phyloP scores from a whole-genome alignment of 2,329 filamentous ascomycete species.

The Sarocladiaceae sp. region DNA sequence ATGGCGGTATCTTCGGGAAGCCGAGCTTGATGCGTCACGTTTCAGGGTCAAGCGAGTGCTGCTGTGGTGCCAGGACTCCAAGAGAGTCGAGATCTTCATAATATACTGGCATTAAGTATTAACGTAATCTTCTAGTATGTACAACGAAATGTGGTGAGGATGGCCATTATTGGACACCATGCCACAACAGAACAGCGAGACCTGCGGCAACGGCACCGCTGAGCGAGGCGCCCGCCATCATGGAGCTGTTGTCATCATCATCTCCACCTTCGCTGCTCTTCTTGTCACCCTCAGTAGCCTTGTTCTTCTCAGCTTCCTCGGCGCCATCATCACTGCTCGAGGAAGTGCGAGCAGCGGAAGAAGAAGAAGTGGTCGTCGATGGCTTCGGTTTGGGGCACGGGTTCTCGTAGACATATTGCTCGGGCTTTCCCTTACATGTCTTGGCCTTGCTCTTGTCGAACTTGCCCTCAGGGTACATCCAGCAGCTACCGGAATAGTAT shows the following conservation, averaged over 20 bases:
- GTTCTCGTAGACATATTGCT: conserved; percentile 27
- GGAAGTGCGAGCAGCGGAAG: conserved; percentile 5
- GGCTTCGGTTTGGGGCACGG: conserved; percentile 20
- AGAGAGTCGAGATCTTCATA: too few relatives aligned
- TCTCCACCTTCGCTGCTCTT: conserved; percentile 5
- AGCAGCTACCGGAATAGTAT: conserved; percentile 22
- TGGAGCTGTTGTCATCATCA: conserved; percentile 16
- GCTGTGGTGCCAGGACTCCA: too few relatives aligned
- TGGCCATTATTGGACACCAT: background rate
- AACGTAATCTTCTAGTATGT: background rate
- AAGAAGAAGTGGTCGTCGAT: conserved; percentile 6
- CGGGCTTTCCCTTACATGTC: conserved; percentile 17
- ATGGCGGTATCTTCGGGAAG: too few relatives aligned
- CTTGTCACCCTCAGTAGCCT: conserved; percentile 6
- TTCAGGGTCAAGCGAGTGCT: background rate
- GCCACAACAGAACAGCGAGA: conserved; percentile 16
- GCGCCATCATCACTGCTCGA: background rate
- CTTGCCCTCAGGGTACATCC: conserved; percentile 24
- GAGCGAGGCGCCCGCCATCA: conserved; percentile 15
- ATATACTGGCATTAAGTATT: background rate
- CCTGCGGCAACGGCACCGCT: conserved; percentile 16
- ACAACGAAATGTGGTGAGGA: background rate
- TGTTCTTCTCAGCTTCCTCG: background rate
- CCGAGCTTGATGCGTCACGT: too few relatives aligned
- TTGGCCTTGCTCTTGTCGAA: conserved; percentile 17